These are phyloP conservation scores for Podaxis sp. DNA, from an alignment of 768 basidiomycete species.

Conservation along the genomic window DNA sequence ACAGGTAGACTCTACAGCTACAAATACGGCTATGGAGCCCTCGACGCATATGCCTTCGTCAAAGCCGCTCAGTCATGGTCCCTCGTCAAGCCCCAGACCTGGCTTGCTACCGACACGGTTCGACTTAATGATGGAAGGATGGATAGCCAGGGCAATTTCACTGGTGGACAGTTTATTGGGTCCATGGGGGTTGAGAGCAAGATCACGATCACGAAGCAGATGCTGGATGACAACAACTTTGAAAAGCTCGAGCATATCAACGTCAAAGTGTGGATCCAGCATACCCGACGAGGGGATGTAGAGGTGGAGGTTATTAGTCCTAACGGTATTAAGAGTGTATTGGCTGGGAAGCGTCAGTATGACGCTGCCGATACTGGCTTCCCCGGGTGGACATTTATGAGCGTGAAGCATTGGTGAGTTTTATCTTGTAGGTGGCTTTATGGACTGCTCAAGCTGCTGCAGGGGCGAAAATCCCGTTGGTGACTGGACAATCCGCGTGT, in stretches of 20 bases:
- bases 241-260: slow-evolving; percentile 91
- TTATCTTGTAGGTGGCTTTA: neutral
- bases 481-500: slow-evolving; percentile 84
- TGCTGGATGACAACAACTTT: slow-evolving; percentile 71
- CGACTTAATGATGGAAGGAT: slow-evolving; percentile 62
- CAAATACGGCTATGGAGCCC: slow-evolving; percentile 92
- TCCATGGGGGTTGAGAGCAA: slow-evolving; percentile 60
- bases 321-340: slow-evolving; percentile 75
- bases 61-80: slow-evolving; percentile 78
- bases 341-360: slow-evolving; percentile 65
- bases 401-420: slow-evolving; percentile 91
- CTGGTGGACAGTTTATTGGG: slow-evolving; percentile 64
- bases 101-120: slow-evolving; percentile 74
- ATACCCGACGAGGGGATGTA: slow-evolving; percentile 82
- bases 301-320: slow-evolving; percentile 89
- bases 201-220: slow-evolving; percentile 60
- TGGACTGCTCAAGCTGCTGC: slow-evolving; percentile 12
- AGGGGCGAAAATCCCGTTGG: slow-evolving; percentile 95
- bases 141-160: slow-evolving; percentile 44
- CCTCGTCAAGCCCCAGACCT: slow-evolving; percentile 90
- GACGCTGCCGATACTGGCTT: slow-evolving; percentile 70
- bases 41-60: slow-evolving; percentile 82
- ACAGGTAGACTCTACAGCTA: slow-evolving; percentile 65
- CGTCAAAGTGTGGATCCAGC: slow-evolving; percentile 89
- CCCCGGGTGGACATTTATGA: slow-evolving; percentile 98